These are phyloP conservation scores for Talaromyces sp. DNA, from an alignment of 2,329 filamentous ascomycete genomes.

Conservation along the genomic window DNA sequence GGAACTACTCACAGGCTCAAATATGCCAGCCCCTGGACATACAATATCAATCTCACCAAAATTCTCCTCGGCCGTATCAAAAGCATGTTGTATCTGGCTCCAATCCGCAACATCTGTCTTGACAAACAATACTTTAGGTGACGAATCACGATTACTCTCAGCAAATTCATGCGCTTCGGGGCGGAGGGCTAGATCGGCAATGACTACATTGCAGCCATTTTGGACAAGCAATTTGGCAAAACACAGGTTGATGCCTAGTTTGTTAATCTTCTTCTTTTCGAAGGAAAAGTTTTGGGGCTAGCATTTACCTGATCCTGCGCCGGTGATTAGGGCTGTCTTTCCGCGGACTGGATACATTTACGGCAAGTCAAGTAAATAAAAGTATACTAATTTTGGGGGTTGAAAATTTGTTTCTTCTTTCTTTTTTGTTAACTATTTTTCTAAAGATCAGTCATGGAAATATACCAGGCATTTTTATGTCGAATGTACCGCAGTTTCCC, in stretches of 20 bases:
- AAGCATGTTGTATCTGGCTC: slow-evolving; percentile 44
- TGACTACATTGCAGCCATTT: slow-evolving; percentile 40
- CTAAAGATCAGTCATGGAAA: too few species aligned
- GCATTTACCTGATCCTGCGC: too few species aligned
- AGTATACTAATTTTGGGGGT: too few species aligned
- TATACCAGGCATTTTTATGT: too few species aligned
- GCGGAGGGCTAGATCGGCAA: slow-evolving; percentile 40
- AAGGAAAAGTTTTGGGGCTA: too few species aligned
- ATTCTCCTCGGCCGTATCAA: slow-evolving; percentile 41
- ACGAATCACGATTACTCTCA: slow-evolving; percentile 5
- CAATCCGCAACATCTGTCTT: slow-evolving; percentile 45
- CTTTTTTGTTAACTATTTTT: too few species aligned
- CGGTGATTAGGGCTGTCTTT: too few species aligned
- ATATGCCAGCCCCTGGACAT: slow-evolving; percentile 41
- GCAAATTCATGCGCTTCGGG: slow-evolving; percentile 36
- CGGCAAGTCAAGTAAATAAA: too few species aligned
- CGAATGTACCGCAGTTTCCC: too few species aligned
- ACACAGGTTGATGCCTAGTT: slow-evolving; percentile 39
- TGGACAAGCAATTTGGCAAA: slow-evolving; percentile 37
- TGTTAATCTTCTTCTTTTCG: neutral
- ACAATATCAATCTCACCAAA: slow-evolving; percentile 44
- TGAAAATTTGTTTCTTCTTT: too few species aligned
- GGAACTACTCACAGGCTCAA: slow-evolving; percentile 27
- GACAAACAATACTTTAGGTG: slow-evolving; percentile 31
- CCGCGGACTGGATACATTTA: too few species aligned